Evolutionary conservation across 441 rosid genomes (phyloP).

Genomic region (Pelargonium citronellum): DNA sequence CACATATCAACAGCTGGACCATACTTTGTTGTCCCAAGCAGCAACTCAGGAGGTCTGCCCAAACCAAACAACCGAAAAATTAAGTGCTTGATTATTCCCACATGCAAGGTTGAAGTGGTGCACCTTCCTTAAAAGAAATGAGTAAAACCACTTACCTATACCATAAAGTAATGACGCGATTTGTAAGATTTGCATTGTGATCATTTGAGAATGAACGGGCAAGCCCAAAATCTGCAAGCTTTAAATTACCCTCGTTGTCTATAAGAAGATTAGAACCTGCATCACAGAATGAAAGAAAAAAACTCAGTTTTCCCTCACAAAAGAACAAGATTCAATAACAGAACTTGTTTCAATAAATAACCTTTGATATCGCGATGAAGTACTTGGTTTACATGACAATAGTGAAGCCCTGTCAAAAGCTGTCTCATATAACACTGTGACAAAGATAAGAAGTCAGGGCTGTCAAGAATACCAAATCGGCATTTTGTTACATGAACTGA

Average conservation of each 20-base stretch:
- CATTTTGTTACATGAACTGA: not conserved
- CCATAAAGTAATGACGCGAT: slow-evolving; percentile 92
- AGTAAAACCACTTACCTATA: slow-evolving; percentile 53
- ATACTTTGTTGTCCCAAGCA: slow-evolving; percentile 92
- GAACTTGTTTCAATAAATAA: slow-evolving; percentile 1
- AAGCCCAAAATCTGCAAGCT: slow-evolving; percentile 96
- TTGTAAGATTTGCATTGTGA: slow-evolving; percentile 67
- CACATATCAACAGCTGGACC: slow-evolving; percentile 99
- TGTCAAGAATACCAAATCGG: not conserved
- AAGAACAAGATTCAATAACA: not conserved
- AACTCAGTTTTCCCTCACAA: slow-evolving; percentile 4
- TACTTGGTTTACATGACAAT: slow-evolving; percentile 88
- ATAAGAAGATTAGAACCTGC: slow-evolving; percentile 79
- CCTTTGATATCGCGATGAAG: slow-evolving; percentile 96
- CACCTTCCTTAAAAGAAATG: not conserved
- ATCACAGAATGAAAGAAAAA: not conserved
- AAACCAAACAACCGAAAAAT: slow-evolving; percentile 18
- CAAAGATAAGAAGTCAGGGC: slow-evolving; percentile 8
- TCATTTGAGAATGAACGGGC: slow-evolving; percentile 77
- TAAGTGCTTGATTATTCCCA: too few species aligned
- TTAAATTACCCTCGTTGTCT: slow-evolving; percentile 89
- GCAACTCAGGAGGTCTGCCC: slow-evolving; percentile 86
- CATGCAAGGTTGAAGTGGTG: not conserved
- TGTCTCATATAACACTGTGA: slow-evolving; percentile 88
- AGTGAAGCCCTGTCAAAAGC: slow-evolving; percentile 88